Evolutionary conservation across 2,329 filamentous ascomycete species (phyloP).

Genomic region (Ceratocystis variospora): DNA sequence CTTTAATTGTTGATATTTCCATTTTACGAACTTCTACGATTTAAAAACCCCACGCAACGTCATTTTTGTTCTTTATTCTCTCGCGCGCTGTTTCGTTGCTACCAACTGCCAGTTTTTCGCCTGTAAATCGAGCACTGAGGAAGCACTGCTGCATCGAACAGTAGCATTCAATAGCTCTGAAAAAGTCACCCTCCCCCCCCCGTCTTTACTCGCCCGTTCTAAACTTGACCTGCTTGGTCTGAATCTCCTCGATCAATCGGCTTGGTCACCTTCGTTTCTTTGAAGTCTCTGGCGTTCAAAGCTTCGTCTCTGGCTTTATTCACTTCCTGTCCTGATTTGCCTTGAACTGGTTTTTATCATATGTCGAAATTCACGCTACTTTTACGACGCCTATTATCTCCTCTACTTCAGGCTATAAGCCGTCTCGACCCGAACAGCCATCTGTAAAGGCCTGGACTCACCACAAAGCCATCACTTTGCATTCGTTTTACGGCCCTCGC

Average conservation of each 20-base stretch:
- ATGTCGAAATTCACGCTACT: not conserved
- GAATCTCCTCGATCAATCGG: not conserved
- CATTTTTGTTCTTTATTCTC: not conserved
- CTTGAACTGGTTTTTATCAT: not conserved
- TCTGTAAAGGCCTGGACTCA: not conserved
- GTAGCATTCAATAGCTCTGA: too few relatives aligned
- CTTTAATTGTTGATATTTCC: constrained; percentile 1
- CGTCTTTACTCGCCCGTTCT: not conserved
- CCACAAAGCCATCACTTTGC: not conserved
- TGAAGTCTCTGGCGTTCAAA: not conserved
- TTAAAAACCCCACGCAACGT: constrained; percentile 1
- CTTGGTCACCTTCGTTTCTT: not conserved
- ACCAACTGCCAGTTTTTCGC: not conserved
- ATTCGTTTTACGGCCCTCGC: not conserved
- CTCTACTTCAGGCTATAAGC: not conserved
- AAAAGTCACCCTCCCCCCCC: too few relatives aligned
- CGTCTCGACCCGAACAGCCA: not conserved
- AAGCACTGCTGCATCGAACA: too few relatives aligned
- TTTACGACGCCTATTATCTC: not conserved
- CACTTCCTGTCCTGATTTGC: not conserved
- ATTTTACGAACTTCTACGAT: constrained; percentile 1
- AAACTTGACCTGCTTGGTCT: not conserved
- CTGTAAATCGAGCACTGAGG: too few relatives aligned
- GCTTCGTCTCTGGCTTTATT: too few relatives aligned
- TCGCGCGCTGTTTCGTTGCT: not conserved